phyloP scores from a whole-genome alignment of 768 basidiomycete species.

The Lentinula sp. region DNA sequence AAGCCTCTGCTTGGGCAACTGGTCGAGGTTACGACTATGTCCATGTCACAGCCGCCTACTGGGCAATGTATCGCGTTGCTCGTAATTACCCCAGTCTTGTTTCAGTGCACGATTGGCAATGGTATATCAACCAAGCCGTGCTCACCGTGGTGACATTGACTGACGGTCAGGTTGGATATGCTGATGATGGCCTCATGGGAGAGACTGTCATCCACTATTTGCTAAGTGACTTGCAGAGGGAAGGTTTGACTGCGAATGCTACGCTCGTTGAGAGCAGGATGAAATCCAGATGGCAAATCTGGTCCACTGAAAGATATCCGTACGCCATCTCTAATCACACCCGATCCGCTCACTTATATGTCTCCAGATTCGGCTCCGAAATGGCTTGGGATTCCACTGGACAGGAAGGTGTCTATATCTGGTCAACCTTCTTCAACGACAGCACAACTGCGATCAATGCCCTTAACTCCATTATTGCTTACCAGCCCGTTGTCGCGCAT shows the following conservation, averaged over 20 bases:
- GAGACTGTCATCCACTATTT: constrained; percentile 46
- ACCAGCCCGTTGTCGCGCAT: constrained; percentile 51
- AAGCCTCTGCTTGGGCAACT: constrained; percentile 37
- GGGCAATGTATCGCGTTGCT: constrained; percentile 52
- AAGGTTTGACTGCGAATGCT: constrained; percentile 42
- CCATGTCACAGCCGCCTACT: constrained; percentile 44
- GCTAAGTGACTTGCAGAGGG: constrained; percentile 44
- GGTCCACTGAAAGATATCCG: constrained; percentile 48
- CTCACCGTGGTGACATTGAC: constrained; percentile 42
- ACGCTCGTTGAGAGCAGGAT: constrained; percentile 41
- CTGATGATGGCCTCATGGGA: constrained; percentile 46
- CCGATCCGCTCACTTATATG: background rate
- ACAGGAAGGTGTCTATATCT: constrained; percentile 51
- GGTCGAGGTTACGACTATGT: constrained; percentile 40
- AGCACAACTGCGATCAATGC: constrained; percentile 42
- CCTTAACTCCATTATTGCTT: constrained; percentile 50
- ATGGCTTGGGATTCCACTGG: constrained; percentile 54
- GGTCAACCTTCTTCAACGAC: constrained; percentile 50
- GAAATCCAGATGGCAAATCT: constrained; percentile 33
- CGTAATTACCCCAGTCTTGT: constrained; percentile 49
- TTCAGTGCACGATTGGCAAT: constrained; percentile 43
- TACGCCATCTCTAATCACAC: constrained; percentile 18
- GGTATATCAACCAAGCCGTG: constrained; percentile 53
- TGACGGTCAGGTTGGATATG: constrained; percentile 36
- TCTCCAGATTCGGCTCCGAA: constrained; percentile 46